Evolutionary conservation across 2,329 filamentous ascomycete genomes (phyloP), one percentile per base, ranked within the genome.

Genomic region (Alternaria dauci): DNA sequence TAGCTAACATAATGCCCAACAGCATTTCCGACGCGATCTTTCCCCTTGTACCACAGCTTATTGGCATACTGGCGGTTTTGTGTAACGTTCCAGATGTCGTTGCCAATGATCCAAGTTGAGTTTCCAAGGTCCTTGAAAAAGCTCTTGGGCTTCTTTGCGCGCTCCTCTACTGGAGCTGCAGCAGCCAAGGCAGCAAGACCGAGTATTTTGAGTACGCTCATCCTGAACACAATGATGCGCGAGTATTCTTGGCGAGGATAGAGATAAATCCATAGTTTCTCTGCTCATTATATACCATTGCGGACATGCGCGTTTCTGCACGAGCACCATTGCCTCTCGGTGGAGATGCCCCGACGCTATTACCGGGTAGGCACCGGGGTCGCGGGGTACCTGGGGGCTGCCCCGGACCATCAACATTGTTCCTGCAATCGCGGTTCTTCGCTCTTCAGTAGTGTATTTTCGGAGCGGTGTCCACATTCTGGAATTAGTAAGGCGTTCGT

Each of bases 1-100:
- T 82, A 82, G 65, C 79, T 81, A 48, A 81, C 80, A 60, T 82
- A 82, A 61, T 82, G 80, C 4, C 81, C 80, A 4, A 74, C 72
- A 0, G 81, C 80, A 32, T 78, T 65, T 2, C 76, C 78, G 1
- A 82, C 80, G 5, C 79, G 74, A 54, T 82, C 80, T n/a, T 75
- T 71, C 1, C 72, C 77, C 53, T 80, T 79, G 60, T 81, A 81
- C 66, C 72, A 78, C 51, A 82, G 67, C 67, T 81, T 78, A 9
- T 73, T 76, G 12, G 76, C 80, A 59, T 78, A 81, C 55, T 74
- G 74, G 2, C 67, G 60, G 3, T 75, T 74, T 50, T 80, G 77
- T 0, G 79, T 81, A 32, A 80, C 71, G 61, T 81, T 81, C 80
- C 80, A 81, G 2, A 80, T 59, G 16, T 75, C 72, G 60, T 81